A percentile compares a stretch with the other conserved stretches of the same genome.
phyloP scores from a whole-genome alignment of 2,329 filamentous ascomycete genomes.

The Pezicula radicicola region DNA sequence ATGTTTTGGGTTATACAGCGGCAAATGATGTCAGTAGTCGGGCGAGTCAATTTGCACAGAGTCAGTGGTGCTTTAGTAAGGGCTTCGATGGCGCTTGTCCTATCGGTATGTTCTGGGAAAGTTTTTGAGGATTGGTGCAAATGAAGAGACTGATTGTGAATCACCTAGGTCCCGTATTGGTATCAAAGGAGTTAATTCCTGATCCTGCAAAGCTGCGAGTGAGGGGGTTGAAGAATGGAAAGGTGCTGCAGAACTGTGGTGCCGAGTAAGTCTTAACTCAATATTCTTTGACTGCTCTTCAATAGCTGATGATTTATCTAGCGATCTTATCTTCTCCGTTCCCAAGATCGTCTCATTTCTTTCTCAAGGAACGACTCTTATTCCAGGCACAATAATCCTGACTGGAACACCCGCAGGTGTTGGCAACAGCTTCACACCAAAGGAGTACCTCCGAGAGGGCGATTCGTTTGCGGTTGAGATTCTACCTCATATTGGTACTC shows the following conservation, averaged over 20 bases:
- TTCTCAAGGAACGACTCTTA: constrained; percentile 38
- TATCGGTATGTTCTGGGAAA: constrained; percentile 29
- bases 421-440: constrained; percentile 26
- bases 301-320: constrained; percentile 16
- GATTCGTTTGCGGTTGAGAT: constrained; percentile 47
- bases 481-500: constrained; percentile 43
- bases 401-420: constrained; percentile 42
- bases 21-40: constrained; percentile 54
- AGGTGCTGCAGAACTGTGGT: constrained; percentile 41
- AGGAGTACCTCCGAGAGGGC: constrained; percentile 40
- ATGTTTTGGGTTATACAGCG: constrained; percentile 54
- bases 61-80: constrained; percentile 49
- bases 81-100: constrained; percentile 47
- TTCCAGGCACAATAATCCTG: constrained; percentile 41
- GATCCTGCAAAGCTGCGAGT: constrained; percentile 39
- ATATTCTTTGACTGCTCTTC: not conserved
- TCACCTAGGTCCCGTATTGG: constrained; percentile 47
- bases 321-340: constrained; percentile 45
- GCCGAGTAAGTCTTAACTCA: constrained; percentile 31
- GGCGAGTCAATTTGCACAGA: constrained; percentile 44
- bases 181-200: constrained; percentile 38
- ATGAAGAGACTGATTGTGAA: not conserved
- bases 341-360: constrained; percentile 38
- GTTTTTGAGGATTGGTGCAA: not conserved
- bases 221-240: constrained; percentile 46